These are phyloP conservation scores for Agaricus blazei DNA, from an alignment of 768 basidiomycete genomes.

Conservation along the genomic window DNA sequence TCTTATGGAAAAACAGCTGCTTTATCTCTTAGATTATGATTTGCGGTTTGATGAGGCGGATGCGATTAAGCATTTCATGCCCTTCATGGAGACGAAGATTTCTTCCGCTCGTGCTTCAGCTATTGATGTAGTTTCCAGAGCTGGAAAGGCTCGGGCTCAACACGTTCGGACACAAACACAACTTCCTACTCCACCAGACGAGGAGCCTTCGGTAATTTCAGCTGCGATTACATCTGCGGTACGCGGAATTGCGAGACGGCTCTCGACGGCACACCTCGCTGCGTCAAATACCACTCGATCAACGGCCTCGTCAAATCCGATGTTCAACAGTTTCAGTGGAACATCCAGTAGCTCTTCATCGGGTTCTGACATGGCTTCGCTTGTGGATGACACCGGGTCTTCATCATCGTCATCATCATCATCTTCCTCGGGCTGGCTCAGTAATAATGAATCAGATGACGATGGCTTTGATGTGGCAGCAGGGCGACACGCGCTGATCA, in stretches of 20 bases:
- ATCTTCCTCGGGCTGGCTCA: constrained; percentile 43
- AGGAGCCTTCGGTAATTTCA: constrained; percentile 11
- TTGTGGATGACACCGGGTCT: constrained; percentile 60
- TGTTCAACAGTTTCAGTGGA: constrained; percentile 4
- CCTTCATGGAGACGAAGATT: constrained; percentile 43
- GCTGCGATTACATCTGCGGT: constrained; percentile 45
- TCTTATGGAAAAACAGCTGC: constrained; percentile 95
- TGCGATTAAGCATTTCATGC: constrained; percentile 63
- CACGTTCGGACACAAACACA: constrained; percentile 21
- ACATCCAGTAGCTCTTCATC: constrained; percentile 12
- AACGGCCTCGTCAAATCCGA: constrained; percentile 11
- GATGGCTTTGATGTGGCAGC: constrained; percentile 46
- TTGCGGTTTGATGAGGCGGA: constrained; percentile 86
- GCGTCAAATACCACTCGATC: constrained; percentile 23
- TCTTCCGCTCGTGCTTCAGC: constrained; percentile 43
- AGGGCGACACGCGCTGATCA: constrained; percentile 24
- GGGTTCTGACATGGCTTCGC: constrained; percentile 54
- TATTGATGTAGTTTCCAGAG: constrained; percentile 47
- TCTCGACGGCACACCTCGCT: constrained; percentile 40
- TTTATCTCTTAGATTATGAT: constrained; percentile 89
- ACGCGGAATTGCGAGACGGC: constrained; percentile 52
- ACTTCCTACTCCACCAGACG: constrained; percentile 8
- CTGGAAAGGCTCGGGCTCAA: constrained; percentile 40
- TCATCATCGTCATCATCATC: constrained; percentile 57
- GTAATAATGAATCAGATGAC: constrained; percentile 48